Conservation (phyloP, 441 rosid genomes). For the Adansonia grandidieri region DNA sequence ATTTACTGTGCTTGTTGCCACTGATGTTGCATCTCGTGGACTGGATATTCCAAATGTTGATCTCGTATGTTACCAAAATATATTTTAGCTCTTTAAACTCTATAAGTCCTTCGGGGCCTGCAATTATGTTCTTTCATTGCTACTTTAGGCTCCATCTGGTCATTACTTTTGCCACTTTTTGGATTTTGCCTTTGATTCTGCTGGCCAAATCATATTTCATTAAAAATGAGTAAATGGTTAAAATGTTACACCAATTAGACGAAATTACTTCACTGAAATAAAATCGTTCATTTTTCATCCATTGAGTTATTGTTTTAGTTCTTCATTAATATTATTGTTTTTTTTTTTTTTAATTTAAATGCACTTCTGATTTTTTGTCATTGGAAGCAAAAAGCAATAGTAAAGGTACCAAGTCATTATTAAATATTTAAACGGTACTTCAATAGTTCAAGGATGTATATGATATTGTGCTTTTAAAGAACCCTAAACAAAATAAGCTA, state of each 20-base stretch:
- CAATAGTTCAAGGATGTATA: no score
- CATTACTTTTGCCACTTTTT: background rate
- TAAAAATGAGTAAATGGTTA: background rate
- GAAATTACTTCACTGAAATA: background rate
- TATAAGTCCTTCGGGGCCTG: background rate
- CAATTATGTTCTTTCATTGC: background rate
- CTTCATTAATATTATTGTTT: background rate
- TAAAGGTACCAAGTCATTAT: background rate
- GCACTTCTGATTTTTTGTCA: background rate
- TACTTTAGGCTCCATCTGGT: constrained; percentile 1
- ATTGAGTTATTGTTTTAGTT: background rate
- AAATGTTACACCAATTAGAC: constrained; percentile 4
- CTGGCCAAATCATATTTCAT: background rate
- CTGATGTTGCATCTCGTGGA: constrained; percentile 97
- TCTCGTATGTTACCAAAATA: constrained; percentile 53
- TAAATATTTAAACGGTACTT: background rate
- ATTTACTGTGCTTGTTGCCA: constrained; percentile 96
- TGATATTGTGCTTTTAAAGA: background rate
- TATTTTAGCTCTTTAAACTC: background rate
- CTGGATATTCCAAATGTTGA: constrained; percentile 98
- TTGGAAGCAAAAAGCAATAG: background rate
- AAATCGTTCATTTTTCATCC: background rate
- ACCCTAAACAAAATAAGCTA: background rate
- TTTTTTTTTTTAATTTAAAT: background rate
- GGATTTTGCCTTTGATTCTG: background rate